phyloP scores from a whole-genome alignment of 2,329 filamentous ascomycete genomes.

The Lasiodiplodia hormozganensis region DNA sequence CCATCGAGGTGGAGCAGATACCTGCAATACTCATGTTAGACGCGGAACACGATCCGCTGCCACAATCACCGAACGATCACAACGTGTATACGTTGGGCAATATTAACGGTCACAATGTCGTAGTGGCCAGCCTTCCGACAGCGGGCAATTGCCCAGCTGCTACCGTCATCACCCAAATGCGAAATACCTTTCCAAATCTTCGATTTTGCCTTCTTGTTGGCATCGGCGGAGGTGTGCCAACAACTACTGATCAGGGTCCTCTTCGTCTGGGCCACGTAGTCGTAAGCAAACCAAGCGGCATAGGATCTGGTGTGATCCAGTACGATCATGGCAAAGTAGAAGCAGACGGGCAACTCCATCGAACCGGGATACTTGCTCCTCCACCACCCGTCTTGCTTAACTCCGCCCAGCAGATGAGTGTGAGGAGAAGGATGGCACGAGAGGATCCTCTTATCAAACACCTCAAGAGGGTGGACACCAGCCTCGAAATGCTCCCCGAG shows the following conservation, averaged over 20 bases:
- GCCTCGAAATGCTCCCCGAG: too few species aligned
- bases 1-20: background rate
- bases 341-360: slow-evolving; percentile 23
- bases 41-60: background rate
- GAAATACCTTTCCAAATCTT: slow-evolving; percentile 31
- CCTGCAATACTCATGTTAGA: background rate
- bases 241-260: background rate
- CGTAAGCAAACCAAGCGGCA: slow-evolving; percentile 33
- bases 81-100: background rate
- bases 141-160: background rate
- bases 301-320: slow-evolving; percentile 36
- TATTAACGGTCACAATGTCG: background rate
- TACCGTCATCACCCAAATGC: background rate
- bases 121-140: background rate
- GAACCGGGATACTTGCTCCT: slow-evolving; percentile 32
- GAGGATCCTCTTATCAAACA: background rate
- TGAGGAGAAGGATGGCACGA: background rate
- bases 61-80: background rate
- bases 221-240: slow-evolving; percentile 37
- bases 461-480: background rate
- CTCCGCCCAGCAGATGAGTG: background rate
- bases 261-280: slow-evolving; percentile 40
- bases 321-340: slow-evolving; percentile 35
- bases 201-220: slow-evolving; percentile 36
- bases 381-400: slow-evolving; percentile 26